These are phyloP conservation scores for Lophium mytilinum DNA, from an alignment of 495 filamentous ascomycete genomes.

Conservation along the genomic window DNA sequence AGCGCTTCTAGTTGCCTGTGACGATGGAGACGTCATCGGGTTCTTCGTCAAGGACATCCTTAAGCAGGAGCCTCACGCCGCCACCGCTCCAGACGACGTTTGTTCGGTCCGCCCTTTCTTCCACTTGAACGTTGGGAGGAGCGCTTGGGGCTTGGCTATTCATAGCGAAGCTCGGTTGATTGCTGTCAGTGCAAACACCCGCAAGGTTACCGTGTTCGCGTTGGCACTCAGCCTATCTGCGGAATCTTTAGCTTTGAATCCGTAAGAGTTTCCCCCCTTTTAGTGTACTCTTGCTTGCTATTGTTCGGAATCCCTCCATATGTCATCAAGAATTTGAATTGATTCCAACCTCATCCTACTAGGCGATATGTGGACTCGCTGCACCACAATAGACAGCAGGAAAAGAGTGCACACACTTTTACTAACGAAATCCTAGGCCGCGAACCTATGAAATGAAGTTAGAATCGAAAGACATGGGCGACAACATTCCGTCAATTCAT, in stretches of 20 bases:
- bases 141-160: conserved; percentile 85
- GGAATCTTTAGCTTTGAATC: not conserved
- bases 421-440: too few relatives aligned
- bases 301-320: not conserved
- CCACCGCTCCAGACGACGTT: not conserved
- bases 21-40: conserved; percentile 82
- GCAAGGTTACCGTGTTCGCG: conserved; percentile 60
- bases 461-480: not conserved
- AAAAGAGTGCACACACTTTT: too few relatives aligned
- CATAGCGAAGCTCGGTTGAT: conserved; percentile 72
- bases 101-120: conserved; percentile 51
- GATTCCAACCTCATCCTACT: too few relatives aligned
- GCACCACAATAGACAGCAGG: too few relatives aligned
- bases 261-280: not conserved
- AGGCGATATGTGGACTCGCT: too few relatives aligned
- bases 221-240: conserved; percentile 38
- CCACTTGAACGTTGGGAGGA: conserved; percentile 61
- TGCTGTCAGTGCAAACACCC: conserved; percentile 68
- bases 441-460: too few relatives aligned
- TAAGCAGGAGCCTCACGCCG: conserved; percentile 5
- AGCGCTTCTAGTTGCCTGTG: conserved; percentile 64
- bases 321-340: too few relatives aligned
- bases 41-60: conserved; percentile 59
- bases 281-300: not conserved
- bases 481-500: conserved; percentile 71